These are phyloP conservation scores for Hemisphaericaspora subhashii DNA, from an alignment of 1,139 yeast species.

Conservation along the genomic window DNA sequence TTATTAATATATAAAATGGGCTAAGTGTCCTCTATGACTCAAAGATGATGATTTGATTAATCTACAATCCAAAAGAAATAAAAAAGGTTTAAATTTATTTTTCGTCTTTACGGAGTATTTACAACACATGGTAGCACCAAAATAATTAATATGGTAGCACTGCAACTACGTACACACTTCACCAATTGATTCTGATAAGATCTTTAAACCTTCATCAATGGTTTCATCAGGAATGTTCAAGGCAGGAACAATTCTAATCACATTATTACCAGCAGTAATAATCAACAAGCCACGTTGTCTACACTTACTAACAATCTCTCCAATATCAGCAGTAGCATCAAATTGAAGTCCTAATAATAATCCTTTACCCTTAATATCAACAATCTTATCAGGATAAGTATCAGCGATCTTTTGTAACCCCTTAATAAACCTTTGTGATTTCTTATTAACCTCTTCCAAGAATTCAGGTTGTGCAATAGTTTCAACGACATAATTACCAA, in stretches of 20 bases:
- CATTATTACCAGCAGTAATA: constrained; percentile 89
- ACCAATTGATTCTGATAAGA: constrained; percentile 43
- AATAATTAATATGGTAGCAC: too few relatives aligned
- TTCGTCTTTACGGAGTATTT: background rate
- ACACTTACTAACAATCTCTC: constrained; percentile 64
- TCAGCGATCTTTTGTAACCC: constrained; percentile 54
- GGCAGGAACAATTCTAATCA: constrained; percentile 89
- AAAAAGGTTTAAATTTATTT: background rate
- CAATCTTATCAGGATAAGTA: constrained; percentile 54
- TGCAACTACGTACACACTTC: constrained; percentile 7
- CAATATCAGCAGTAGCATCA: constrained; percentile 53
- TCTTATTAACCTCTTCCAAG: constrained; percentile 55
- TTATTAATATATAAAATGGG: too few relatives aligned
- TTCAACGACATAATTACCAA: constrained; percentile 74
- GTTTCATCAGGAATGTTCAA: constrained; percentile 74
- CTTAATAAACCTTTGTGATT: constrained; percentile 54
- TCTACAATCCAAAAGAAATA: too few relatives aligned
- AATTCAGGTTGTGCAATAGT: constrained; percentile 63
- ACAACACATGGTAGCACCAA: constrained; percentile 3
- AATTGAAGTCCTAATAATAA: constrained; percentile 83
- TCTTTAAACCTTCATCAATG: constrained; percentile 66
- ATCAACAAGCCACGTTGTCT: constrained; percentile 78
- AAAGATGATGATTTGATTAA: too few relatives aligned
- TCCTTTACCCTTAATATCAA: constrained; percentile 83
- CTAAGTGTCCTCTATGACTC: too few relatives aligned